These are phyloP conservation scores for Bremia lactucae DNA, from an alignment of 352 stramenopile species.

Conservation along the genomic window DNA sequence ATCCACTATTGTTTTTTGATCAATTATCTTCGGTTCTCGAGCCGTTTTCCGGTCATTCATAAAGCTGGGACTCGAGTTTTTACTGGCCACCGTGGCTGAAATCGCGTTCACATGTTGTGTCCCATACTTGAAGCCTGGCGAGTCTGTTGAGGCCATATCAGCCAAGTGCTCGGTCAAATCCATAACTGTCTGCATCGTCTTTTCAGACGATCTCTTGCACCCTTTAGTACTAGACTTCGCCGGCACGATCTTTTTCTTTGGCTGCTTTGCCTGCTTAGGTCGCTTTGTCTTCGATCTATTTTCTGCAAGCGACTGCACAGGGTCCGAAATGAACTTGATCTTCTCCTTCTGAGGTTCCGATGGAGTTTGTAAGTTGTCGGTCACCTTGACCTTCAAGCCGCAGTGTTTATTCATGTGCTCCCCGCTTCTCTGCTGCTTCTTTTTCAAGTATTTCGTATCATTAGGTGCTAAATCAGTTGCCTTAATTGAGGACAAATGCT, in stretches of 20 bases:
- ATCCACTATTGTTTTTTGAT: slow-evolving; percentile 1
- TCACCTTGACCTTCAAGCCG: not conserved
- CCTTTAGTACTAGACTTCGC: not conserved
- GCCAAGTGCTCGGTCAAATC: slow-evolving; percentile 13
- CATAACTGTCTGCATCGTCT: not conserved
- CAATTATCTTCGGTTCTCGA: not conserved
- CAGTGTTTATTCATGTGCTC: slow-evolving; percentile 10
- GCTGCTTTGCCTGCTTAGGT: slow-evolving; percentile 1
- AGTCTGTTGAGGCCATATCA: slow-evolving; percentile 12
- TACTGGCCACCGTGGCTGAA: not conserved
- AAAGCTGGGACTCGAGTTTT: not conserved
- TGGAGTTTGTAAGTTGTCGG: not conserved
- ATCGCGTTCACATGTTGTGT: slow-evolving; percentile 2
- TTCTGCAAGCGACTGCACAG: slow-evolving; percentile 1
- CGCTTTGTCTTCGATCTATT: slow-evolving; percentile 6
- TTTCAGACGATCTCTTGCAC: not conserved
- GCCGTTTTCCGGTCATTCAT: slow-evolving; percentile 5
- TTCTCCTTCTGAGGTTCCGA: slow-evolving; percentile 4
- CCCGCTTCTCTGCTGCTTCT: slow-evolving; percentile 12
- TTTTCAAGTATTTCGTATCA: slow-evolving; percentile 3
- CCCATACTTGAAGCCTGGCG: slow-evolving; percentile 4
- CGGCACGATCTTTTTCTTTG: slow-evolving; percentile 3
- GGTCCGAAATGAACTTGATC: not conserved
- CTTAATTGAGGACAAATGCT: slow-evolving; percentile 7
- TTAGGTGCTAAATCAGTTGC: slow-evolving; percentile 1